These are phyloP conservation scores for Eragrostis tef DNA, from an alignment of 202 grass and related monocot species.

Conservation along the genomic window DNA sequence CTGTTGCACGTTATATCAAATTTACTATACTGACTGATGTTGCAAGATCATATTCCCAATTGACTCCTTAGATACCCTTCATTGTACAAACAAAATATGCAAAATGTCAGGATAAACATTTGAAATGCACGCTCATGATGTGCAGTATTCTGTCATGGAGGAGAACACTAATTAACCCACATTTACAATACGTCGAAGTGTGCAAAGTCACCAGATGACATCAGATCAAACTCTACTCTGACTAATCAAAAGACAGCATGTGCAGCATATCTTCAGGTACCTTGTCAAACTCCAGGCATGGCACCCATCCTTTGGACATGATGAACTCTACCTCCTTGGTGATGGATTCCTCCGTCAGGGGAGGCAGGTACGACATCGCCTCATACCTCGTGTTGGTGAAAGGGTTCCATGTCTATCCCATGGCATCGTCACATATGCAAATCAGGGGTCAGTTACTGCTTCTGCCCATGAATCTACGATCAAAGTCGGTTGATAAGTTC, in stretches of 20 bases:
- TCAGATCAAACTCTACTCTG: not conserved
- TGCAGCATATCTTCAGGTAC: not conserved
- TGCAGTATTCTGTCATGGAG: not conserved
- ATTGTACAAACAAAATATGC: not conserved
- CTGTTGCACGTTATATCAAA: not conserved
- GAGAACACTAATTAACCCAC: not conserved
- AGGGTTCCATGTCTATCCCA: conserved; percentile 63
- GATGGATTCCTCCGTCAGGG: conserved; percentile 58
- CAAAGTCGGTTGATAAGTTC: no score
- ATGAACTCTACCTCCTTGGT: conserved; percentile 67
- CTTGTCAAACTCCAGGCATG: conserved; percentile 75
- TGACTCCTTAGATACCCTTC: not conserved
- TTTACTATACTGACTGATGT: not conserved
- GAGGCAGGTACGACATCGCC: conserved; percentile 63
- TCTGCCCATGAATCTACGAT: not conserved
- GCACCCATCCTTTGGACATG: conserved; percentile 66
- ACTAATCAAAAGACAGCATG: not conserved
- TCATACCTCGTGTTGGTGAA: conserved; percentile 71
- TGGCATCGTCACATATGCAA: not conserved
- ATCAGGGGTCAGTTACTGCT: not conserved
- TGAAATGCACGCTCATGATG: not conserved
- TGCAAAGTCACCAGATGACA: not conserved
- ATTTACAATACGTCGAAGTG: not conserved
- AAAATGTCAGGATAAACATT: not conserved
- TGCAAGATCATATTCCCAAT: not conserved